Evolutionary conservation across 768 basidiomycete species (phyloP), one percentile per base, ranked within the genome.

Genomic region (Cystofilobasidium capitatum): DNA sequence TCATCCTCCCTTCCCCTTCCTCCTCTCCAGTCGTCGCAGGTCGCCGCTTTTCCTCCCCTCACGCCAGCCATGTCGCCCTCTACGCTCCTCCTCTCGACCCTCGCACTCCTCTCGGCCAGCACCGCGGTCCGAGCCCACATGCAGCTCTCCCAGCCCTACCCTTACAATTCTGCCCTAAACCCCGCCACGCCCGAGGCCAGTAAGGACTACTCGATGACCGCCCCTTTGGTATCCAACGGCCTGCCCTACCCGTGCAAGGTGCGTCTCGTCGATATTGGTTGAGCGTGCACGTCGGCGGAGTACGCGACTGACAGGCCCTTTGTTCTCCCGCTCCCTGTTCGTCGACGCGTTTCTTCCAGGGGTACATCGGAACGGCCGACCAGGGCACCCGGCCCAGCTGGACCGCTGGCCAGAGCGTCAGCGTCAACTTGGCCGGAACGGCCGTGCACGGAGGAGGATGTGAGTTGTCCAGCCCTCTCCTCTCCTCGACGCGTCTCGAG

Each of bases 371-470:
- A 29, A 69, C 76, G 13, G 73, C 74, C 59, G 74, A 58, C 14
- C 62, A 69, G n/a, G 68, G 68, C 9, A 22, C 68, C 12, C 44
- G 44, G 8, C 42, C 71, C 7, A 73, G 75, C 5, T 73, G 73
- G 63, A 36, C 70, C 6, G 78, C 79, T 2, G 79, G 79, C 9
- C 55, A 70, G 29, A 70, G 71, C 17, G 65, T 78, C 61, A 71
- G 66, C 26, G 70, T 73, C 64, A 71, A 73, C 39, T 64, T 78
- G 5, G 74, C 71, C 7, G 75, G 74, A 12, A 75, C 75, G 10
- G 77, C 77, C 0, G 72, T 71, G 0, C 79, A 79, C 66, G 72
- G 66, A 7, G 79, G 79, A 24, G 79, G 79, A 2, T 78, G 68
- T 69, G 26, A 58, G 68, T 69, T 16, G 1, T 6, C 0, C 37